These are phyloP conservation scores for Vigna angularis DNA, from an alignment of 306 rosid species.

Conservation along the genomic window DNA sequence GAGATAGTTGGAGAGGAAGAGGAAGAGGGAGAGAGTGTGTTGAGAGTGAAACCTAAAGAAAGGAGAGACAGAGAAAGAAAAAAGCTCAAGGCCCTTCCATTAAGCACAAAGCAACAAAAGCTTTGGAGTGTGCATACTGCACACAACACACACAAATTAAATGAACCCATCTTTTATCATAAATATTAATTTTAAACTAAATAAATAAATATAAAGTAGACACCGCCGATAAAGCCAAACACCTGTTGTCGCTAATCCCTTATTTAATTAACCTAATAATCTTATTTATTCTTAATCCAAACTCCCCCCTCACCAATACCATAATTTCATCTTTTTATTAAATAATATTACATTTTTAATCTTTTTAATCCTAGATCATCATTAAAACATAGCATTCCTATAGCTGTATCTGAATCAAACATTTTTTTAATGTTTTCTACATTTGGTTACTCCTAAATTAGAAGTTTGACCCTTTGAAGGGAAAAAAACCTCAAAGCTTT, in stretches of 20 bases:
- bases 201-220: neutral
- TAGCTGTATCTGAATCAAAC: neutral
- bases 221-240: conserved; percentile 49
- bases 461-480: neutral
- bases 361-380: too few species aligned
- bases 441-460: neutral
- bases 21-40: neutral
- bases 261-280: neutral
- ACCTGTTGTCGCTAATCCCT: conserved; percentile 1
- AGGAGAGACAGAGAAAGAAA: conserved; percentile 32
- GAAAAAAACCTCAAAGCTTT: neutral
- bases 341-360: too few species aligned
- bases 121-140: conserved; percentile 52
- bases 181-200: neutral
- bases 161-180: conserved; percentile 17
- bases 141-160: conserved; percentile 42
- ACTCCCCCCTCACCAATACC: too few species aligned
- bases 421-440: neutral
- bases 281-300: too few species aligned
- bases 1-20: conserved; percentile 17
- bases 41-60: conserved; percentile 36
- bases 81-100: conserved; percentile 73
- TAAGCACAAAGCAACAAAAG: conserved; percentile 80
- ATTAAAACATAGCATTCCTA: neutral
- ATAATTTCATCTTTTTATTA: too few species aligned